A percentile compares a stretch with the other conserved stretches of the same genome.
phyloP scores from a whole-genome alignment of 2,329 filamentous ascomycete species.

The Fusarium sp. region DNA sequence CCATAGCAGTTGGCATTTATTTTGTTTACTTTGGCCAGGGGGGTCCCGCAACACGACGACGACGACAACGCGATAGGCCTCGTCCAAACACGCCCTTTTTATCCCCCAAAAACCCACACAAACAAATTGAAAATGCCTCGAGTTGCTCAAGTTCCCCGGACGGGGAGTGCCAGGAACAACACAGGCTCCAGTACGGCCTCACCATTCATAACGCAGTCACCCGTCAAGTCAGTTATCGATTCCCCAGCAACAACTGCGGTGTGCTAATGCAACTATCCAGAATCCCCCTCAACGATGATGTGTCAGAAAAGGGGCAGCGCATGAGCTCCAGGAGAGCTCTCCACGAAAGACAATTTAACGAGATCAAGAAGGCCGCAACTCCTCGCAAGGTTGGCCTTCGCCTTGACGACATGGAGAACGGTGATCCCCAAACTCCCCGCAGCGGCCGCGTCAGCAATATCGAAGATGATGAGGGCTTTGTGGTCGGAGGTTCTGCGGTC shows the following conservation, averaged over 20 bases:
- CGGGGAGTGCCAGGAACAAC: slow-evolving; percentile 57
- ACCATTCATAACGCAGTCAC: slow-evolving; percentile 66
- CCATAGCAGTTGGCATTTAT: slow-evolving; percentile 34
- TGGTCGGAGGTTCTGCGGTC: slow-evolving; percentile 78
- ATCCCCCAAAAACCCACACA: slow-evolving; percentile 29
- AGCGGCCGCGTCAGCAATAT: slow-evolving; percentile 49
- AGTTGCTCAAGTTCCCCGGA: slow-evolving; percentile 64
- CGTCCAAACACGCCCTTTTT: slow-evolving; percentile 29
- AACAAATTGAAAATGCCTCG: slow-evolving; percentile 61
- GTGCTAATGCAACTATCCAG: slow-evolving; percentile 55
- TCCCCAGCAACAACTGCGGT: slow-evolving; percentile 5
- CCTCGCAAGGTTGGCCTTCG: slow-evolving; percentile 71
- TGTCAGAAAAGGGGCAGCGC: slow-evolving; percentile 87
- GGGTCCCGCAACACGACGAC: slow-evolving; percentile 41
- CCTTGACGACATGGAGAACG: slow-evolving; percentile 67
- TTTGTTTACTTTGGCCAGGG: slow-evolving; percentile 45
- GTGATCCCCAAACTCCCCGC: slow-evolving; percentile 65
- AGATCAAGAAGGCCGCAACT: slow-evolving; percentile 80
- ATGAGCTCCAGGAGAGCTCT: slow-evolving; percentile 87
- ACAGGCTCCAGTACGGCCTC: slow-evolving; percentile 60
- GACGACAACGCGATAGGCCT: slow-evolving; percentile 42
- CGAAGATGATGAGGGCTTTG: slow-evolving; percentile 67
- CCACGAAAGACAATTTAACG: slow-evolving; percentile 90
- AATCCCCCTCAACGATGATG: slow-evolving; percentile 96
- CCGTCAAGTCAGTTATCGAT: slow-evolving; percentile 60